Evolutionary conservation across 75 land plant species (phyloP).

Genomic region (Ceratopteris richardii): DNA sequence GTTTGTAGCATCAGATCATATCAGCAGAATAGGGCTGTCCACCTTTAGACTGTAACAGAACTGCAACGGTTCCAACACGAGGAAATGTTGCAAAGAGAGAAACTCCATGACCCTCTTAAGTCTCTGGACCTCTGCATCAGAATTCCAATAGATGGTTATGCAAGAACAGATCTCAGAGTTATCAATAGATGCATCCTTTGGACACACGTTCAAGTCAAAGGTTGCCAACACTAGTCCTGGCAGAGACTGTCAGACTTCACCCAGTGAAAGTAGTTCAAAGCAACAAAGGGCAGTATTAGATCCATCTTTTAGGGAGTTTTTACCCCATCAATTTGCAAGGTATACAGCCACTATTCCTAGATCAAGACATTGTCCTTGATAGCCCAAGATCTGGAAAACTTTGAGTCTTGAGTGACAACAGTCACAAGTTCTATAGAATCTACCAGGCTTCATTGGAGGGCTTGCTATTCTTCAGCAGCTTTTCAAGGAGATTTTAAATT

Average conservation of each 20-base stretch:
- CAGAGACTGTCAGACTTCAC: background rate
- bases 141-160: background rate
- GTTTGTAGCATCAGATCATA: too few relatives aligned
- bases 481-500: too few relatives aligned
- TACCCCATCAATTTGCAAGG: constrained; percentile 1
- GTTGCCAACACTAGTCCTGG: background rate
- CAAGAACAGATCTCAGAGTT: background rate
- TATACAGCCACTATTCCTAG: background rate
- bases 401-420: too few relatives aligned
- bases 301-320: background rate
- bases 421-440: too few relatives aligned
- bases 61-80: background rate
- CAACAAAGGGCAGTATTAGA: background rate
- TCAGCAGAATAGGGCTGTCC: background rate
- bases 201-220: background rate
- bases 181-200: background rate
- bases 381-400: too few relatives aligned
- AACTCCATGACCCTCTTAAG: background rate
- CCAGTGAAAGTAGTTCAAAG: background rate
- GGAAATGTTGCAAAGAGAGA: background rate
- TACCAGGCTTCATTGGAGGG: too few relatives aligned
- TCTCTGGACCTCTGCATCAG: background rate
- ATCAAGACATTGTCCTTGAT: background rate
- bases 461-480: too few relatives aligned
- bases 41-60: background rate